Percentiles rank a stretch among this genome's conserved stretches.
phyloP scores from a whole-genome alignment of 2,329 filamentous ascomycete genomes.

The Ceratocystis cacaofunesta region DNA sequence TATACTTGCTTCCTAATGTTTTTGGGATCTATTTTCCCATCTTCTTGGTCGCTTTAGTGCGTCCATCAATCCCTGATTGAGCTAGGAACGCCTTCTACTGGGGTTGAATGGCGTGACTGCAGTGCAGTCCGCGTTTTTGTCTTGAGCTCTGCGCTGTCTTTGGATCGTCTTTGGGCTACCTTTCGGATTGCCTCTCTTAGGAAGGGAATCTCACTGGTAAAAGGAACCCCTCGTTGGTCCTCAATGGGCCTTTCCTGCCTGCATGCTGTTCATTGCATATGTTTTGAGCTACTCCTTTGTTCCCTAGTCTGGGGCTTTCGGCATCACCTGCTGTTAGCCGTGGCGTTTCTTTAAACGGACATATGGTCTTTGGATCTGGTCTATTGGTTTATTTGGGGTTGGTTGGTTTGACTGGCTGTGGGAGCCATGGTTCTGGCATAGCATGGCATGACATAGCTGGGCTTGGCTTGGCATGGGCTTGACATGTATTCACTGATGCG shows the following conservation, averaged over 20 bases:
- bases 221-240: not conserved
- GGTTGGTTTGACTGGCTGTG: conserved; percentile 5
- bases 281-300: not conserved
- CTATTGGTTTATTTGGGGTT: conserved; percentile 5
- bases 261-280: not conserved
- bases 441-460: not conserved
- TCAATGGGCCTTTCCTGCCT: not conserved
- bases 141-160: not conserved
- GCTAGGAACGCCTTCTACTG: not conserved
- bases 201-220: not conserved
- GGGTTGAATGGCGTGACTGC: not conserved
- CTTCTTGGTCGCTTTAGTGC: not conserved
- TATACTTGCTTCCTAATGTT: not conserved
- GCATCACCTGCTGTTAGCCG: not conserved
- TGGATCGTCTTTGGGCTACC: not conserved
- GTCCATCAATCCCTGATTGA: not conserved
- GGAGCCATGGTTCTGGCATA: conserved; percentile 1
- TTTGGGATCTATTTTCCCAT: not conserved
- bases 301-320: not conserved
- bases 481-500: conserved; percentile 6
- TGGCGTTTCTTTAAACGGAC: not conserved
- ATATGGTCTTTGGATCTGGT: not conserved
- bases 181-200: no score
- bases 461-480: conserved; percentile 3
- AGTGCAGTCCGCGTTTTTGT: not conserved